Base-by-base conservation (phyloP, 805 yeast species). In the Nakazawaea ambrosiae region DNA sequence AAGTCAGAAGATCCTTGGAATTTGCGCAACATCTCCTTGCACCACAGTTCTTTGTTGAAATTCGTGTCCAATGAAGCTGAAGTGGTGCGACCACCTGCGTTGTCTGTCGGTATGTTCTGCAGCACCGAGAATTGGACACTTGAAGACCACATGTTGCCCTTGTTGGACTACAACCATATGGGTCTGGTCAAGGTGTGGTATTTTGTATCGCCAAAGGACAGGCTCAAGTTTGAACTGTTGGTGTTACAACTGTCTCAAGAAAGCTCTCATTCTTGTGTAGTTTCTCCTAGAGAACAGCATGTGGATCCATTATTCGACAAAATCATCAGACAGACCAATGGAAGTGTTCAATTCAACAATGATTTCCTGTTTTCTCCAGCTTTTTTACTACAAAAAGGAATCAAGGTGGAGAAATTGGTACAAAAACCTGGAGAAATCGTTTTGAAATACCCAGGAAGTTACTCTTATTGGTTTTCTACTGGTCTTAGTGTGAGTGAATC, bases 371-470 rank as follows among this genome's bases (percentile, higher is more conserved):
- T 80, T 4, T 61, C 78, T 0, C 82, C 85, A 1, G 57, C 62
- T 8, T 45, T 61, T 20, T 53, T 81, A n/a, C 42, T 46, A n/a
- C 55, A 60, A 16, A 47, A 66, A 23, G 80, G 78, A 0, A 77
- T 81, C 15, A 57, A 51, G 4, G 70, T 63, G 19, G 58, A 63
- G 31, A 65, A 70, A 5, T 57, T 72, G 0, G 51, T 65, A n/a
- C 89, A 81, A 50, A 63, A 61, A 27, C 76, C 80, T 0, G 84
- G 85, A 1, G 83, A 81, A 25, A 65, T 67, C 39, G 57, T 82
- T 5, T 59, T 80, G 41, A 75, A 69, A 39, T 76, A 59, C 45
- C 87, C 89, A 0, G 63, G 65, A 38, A 49, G 73, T 1, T 80
- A 73, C 49, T 60, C 79, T 1, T 53, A 75, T 11, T 57, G 53